A percentile compares a stretch with the other conserved stretches of the same genome.
Conservation (phyloP, 2,329 filamentous ascomycete genomes). For the Pseudogymnoascus sp. region DNA sequence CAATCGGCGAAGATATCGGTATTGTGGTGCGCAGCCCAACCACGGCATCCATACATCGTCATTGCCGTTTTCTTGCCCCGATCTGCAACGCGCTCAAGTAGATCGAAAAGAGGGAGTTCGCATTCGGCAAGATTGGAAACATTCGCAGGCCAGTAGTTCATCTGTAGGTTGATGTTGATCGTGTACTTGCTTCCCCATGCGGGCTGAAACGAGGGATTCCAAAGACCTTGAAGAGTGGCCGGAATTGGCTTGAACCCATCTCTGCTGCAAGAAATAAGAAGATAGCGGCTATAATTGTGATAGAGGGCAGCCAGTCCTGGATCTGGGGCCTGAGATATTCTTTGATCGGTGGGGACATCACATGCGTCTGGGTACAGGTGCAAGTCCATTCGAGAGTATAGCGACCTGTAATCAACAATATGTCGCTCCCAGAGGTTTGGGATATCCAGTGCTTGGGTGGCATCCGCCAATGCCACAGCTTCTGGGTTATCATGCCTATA, state of each 20-base stretch:
- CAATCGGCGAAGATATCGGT: slow-evolving; percentile 30
- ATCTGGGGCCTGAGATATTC: slow-evolving; percentile 19
- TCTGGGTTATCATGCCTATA: slow-evolving; percentile 28
- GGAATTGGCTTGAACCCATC: slow-evolving; percentile 28
- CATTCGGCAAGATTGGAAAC: slow-evolving; percentile 28
- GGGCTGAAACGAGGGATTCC: slow-evolving; percentile 35
- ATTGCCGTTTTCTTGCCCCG: slow-evolving; percentile 27
- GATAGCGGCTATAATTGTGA: slow-evolving; percentile 33
- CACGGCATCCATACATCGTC: slow-evolving; percentile 25
- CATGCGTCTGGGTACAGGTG: slow-evolving; percentile 20
- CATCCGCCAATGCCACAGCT: slow-evolving; percentile 21
- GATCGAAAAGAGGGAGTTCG: slow-evolving; percentile 33
- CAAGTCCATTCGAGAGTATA: slow-evolving; percentile 28
- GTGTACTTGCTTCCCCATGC: slow-evolving; percentile 42
- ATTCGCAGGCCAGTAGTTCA: slow-evolving; percentile 43
- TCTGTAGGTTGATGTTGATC: slow-evolving; percentile 44
- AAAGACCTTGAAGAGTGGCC: slow-evolving; percentile 38
- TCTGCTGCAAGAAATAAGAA: slow-evolving; percentile 31
- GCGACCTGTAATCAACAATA: slow-evolving; percentile 27
- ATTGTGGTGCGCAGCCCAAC: slow-evolving; percentile 28
- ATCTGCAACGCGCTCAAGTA: slow-evolving; percentile 30
- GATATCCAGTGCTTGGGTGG: slow-evolving; percentile 17
- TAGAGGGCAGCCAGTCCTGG: slow-evolving; percentile 25
- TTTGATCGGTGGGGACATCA: slow-evolving; percentile 27
- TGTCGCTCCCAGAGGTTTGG: slow-evolving; percentile 24